Conservation (phyloP, 1,284 basidiomycete genomes). For the Ceratobasidium papillatum region DNA sequence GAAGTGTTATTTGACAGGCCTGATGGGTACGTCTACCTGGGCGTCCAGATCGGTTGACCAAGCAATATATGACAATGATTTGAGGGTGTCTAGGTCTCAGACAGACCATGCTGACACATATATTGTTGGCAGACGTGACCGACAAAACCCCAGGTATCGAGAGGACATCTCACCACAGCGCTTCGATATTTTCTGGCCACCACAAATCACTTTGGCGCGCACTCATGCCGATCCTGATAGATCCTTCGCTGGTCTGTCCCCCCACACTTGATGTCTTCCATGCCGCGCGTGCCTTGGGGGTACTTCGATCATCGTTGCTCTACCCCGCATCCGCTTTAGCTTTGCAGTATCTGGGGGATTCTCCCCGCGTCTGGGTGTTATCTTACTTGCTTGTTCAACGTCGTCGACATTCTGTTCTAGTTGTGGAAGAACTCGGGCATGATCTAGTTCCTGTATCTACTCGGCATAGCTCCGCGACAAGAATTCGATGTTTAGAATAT, state of each 20-base stretch:
- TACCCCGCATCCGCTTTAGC: not conserved
- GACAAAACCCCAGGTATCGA: conserved; percentile 23
- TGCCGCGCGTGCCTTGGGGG: conserved; percentile 31
- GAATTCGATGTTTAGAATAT: conserved; percentile 14
- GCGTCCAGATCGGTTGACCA: not conserved
- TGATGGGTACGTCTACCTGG: not conserved
- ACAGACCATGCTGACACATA: conserved; percentile 2
- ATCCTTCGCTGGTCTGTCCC: not conserved
- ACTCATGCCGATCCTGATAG: not conserved
- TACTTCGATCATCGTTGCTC: conserved; percentile 31
- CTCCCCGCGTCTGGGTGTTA: conserved; percentile 8
- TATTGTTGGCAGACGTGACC: not conserved
- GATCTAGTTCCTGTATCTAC: not conserved
- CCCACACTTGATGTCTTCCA: conserved; percentile 14
- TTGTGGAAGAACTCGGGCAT: not conserved
- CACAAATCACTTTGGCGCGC: conserved; percentile 7
- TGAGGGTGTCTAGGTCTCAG: not conserved
- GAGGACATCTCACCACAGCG: conserved; percentile 30
- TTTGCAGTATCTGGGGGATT: conserved; percentile 14
- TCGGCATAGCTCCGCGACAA: conserved; percentile 5
- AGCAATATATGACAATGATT: not conserved
- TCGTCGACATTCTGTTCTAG: not conserved
- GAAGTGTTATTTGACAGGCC: not conserved
- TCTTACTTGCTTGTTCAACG: conserved; percentile 13
- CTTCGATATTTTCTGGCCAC: not conserved